phyloP scores from a whole-genome alignment of 192 early-diverging fungal genomes.

The Coemansia sp. region DNA sequence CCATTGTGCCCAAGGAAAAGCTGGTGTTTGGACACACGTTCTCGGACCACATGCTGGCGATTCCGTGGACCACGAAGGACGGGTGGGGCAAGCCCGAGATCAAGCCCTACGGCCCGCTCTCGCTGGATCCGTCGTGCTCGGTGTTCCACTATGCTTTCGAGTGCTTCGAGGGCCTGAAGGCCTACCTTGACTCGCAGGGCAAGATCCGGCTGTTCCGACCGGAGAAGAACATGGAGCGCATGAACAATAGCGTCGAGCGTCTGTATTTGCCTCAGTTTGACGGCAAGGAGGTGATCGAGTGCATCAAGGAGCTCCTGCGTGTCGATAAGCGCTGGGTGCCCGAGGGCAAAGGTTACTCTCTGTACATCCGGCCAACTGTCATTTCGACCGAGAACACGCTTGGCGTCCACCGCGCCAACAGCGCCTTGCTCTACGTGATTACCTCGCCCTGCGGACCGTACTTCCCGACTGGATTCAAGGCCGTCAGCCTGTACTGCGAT shows the following conservation, averaged over 20 bases:
- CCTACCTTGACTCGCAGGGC: conserved; percentile 89
- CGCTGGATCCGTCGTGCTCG: conserved; percentile 78
- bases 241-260: conserved; percentile 75
- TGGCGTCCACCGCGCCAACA: conserved; percentile 81
- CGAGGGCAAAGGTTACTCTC: conserved; percentile 83
- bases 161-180: conserved; percentile 94
- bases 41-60: conserved; percentile 90
- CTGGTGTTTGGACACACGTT: conserved; percentile 90
- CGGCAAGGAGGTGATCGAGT: conserved; percentile 73
- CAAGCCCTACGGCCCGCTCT: conserved; percentile 76
- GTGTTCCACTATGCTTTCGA: conserved; percentile 94
- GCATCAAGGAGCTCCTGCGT: conserved; percentile 81
- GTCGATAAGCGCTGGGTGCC: conserved; percentile 90
- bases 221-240: conserved; percentile 95
- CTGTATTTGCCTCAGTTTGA: conserved; percentile 85
- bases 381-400: conserved; percentile 86
- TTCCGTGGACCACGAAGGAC: conserved; percentile 70
- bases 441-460: conserved; percentile 94
- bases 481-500: conserved; percentile 84
- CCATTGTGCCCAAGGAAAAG: conserved; percentile 62
- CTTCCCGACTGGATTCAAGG: conserved; percentile 91
- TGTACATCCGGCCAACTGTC: conserved; percentile 91
- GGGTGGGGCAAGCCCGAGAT: conserved; percentile 81
- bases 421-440: conserved; percentile 85
- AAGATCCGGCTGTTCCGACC: conserved; percentile 93